These are phyloP conservation scores for Oemleria cerasiformis DNA, from an alignment of 306 rosid genomes.

Conservation along the genomic window DNA sequence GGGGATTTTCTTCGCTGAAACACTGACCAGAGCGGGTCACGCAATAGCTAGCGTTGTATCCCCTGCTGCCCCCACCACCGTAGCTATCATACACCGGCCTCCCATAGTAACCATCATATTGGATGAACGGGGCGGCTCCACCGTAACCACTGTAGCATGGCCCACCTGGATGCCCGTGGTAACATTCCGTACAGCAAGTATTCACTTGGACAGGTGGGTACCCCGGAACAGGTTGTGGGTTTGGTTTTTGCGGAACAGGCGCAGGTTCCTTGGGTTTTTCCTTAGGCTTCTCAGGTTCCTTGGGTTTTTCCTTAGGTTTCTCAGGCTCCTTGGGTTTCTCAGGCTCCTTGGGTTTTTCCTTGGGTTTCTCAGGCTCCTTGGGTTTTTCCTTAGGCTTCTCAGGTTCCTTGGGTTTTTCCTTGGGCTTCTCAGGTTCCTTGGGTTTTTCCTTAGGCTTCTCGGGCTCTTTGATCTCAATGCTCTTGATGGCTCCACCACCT, in stretches of 20 bases:
- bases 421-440: not conserved
- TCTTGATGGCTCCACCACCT: conserved; percentile 51
- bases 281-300: not conserved
- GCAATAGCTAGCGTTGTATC: conserved; percentile 12
- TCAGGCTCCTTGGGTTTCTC: not conserved
- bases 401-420: not conserved
- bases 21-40: conserved; percentile 37
- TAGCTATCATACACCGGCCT: not conserved
- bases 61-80: not conserved
- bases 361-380: not conserved
- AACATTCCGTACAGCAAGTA: conserved; percentile 4
- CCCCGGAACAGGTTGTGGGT: not conserved
- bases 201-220: not conserved
- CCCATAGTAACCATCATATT: conserved; percentile 7
- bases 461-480: conserved; percentile 59
- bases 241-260: not conserved
- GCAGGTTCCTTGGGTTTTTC: not conserved
- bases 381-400: not conserved
- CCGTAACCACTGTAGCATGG: not conserved
- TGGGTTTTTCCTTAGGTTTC: not conserved
- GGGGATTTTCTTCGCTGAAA: conserved; percentile 46
- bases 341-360: too few species aligned
- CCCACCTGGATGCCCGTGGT: not conserved
- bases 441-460: conserved; percentile 28
- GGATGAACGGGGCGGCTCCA: not conserved